Evolutionary conservation across 1,284 basidiomycete genomes (phyloP).

Genomic region (Austropuccinia psidii): DNA sequence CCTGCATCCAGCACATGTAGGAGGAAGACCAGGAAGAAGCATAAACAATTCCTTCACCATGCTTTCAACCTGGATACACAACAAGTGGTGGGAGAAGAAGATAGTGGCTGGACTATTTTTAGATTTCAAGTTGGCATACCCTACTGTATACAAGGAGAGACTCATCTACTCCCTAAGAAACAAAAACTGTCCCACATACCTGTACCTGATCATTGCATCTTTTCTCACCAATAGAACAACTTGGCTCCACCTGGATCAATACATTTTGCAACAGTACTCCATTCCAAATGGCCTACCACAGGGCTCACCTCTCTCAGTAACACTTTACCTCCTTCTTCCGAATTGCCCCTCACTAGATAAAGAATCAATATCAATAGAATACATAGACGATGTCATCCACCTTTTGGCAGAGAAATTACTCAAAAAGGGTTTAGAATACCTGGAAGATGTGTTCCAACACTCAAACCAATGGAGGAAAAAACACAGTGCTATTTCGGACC

Average conservation of each 20-base stretch:
- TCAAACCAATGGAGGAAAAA: not conserved
- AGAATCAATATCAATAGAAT: slow-evolving; percentile 1
- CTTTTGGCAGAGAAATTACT: not conserved
- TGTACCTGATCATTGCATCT: not conserved
- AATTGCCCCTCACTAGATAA: not conserved
- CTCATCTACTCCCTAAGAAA: not conserved
- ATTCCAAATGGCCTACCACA: not conserved
- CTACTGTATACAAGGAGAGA: not conserved
- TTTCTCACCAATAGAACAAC: not conserved
- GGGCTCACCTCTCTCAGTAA: not conserved
- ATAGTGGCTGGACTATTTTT: not conserved
- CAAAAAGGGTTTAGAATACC: not conserved
- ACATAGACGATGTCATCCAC: slow-evolving; percentile 16
- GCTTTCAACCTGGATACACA: not conserved
- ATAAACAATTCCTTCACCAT: not conserved
- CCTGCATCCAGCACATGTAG: not conserved
- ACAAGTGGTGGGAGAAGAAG: not conserved
- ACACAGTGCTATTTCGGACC: slow-evolving; percentile 8
- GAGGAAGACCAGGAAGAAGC: not conserved
- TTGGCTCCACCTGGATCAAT: not conserved
- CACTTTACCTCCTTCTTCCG: not conserved
- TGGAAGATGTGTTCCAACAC: not conserved
- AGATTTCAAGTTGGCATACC: slow-evolving; percentile 4
- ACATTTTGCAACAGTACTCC: not conserved
- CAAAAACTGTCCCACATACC: not conserved